phyloP scores from a whole-genome alignment of 2,329 filamentous ascomycete genomes.

The Chaetomiaceae sp. region DNA sequence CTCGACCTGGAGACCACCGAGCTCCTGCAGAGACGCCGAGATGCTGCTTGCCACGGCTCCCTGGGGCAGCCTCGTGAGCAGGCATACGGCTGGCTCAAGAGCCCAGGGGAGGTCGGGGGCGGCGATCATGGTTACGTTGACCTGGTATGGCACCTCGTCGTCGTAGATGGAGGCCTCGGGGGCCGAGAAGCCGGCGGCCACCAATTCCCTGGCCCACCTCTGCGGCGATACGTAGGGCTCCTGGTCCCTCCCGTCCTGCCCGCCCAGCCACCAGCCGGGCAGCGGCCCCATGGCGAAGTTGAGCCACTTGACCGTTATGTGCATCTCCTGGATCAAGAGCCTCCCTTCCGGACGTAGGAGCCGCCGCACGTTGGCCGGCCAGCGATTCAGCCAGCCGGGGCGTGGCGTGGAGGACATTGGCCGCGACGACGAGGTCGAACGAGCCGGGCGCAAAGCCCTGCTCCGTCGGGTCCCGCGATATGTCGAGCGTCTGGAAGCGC shows the following conservation, averaged over 20 bases:
- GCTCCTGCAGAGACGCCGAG: too few relatives aligned
- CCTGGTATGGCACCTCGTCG: too few relatives aligned
- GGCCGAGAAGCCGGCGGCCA: too few relatives aligned
- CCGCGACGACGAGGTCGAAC: slow-evolving; percentile 34
- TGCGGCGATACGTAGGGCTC: too few relatives aligned
- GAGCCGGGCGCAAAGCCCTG: slow-evolving; percentile 28
- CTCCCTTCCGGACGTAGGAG: slow-evolving; percentile 36
- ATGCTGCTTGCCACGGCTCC: too few relatives aligned
- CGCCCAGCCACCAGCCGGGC: slow-evolving; percentile 33
- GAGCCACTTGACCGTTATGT: slow-evolving; percentile 9
- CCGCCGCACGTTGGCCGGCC: slow-evolving; percentile 27
- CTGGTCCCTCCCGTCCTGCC: slow-evolving; percentile 25
- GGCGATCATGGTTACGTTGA: too few relatives aligned
- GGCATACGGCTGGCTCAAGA: too few relatives aligned
- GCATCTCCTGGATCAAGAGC: slow-evolving; percentile 26
- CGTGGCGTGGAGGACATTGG: slow-evolving; percentile 34
- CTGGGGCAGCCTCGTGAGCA: too few relatives aligned
- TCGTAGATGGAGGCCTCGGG: too few relatives aligned
- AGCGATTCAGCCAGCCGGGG: slow-evolving; percentile 22
- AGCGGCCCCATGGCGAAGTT: slow-evolving; percentile 22
- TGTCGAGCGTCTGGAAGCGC: slow-evolving; percentile 24
- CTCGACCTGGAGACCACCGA: too few relatives aligned
- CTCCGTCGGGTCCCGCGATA: slow-evolving; percentile 24
- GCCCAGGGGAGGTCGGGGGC: too few relatives aligned
- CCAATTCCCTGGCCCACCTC: too few relatives aligned